Evolutionary conservation across 140 eudicot species (phyloP).

Genomic region (Anethum foeniculum): DNA sequence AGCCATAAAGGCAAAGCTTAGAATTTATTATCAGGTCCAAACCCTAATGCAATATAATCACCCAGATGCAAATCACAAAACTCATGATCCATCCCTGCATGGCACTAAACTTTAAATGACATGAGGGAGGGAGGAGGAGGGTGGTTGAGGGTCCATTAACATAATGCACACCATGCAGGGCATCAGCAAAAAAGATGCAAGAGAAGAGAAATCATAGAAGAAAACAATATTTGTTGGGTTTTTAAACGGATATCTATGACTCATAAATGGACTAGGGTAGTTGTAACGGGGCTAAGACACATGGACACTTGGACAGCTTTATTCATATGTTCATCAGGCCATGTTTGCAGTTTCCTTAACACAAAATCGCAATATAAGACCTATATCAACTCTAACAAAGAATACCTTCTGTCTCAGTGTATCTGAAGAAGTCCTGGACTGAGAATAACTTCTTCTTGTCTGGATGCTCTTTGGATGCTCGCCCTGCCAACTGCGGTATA

Average conservation of each 20-base stretch:
- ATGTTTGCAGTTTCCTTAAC: not conserved
- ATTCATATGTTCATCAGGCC: not conserved
- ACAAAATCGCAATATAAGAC: not conserved
- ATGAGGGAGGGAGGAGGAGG: not conserved
- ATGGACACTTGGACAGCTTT: not conserved
- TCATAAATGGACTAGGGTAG: not conserved
- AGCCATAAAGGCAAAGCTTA: not conserved
- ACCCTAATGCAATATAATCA: not conserved
- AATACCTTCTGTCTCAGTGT: slow-evolving; percentile 94
- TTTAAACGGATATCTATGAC: not conserved
- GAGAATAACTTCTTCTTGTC: slow-evolving; percentile 86
- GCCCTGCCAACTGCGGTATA: slow-evolving; percentile 61
- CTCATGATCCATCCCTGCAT: not conserved
- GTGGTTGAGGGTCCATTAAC: not conserved
- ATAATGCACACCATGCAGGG: not conserved
- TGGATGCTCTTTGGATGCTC: slow-evolving; percentile 65
- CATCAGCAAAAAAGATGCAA: not conserved
- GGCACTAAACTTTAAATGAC: not conserved
- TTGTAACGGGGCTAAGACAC: not conserved
- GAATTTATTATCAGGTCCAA: not conserved
- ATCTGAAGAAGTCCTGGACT: slow-evolving; percentile 89
- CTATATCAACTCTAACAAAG: not conserved
- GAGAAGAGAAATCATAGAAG: not conserved
- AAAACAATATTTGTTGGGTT: not conserved
- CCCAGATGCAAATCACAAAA: not conserved